Evolutionary conservation across 345 rosid species (phyloP), one percentile per base, ranked within the genome.

Genomic region (Sonneratia alba): DNA sequence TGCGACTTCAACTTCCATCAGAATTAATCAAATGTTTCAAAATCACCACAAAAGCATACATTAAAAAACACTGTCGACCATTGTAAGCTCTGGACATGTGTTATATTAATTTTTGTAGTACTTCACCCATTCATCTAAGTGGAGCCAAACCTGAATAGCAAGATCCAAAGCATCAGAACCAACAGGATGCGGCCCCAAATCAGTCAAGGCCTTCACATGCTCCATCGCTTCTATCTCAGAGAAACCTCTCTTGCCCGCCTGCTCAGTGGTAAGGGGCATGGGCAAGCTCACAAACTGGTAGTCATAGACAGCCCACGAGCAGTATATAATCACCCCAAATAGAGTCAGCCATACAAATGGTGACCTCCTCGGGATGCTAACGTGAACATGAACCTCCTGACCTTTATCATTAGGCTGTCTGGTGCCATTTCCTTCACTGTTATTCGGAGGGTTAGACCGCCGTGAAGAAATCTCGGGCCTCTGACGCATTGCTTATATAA

Each of bases 201-300:
- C 81, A 74, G 96, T 90, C 92, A 95, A 78, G 37, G 86, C 91
- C 76, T 75, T 71, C 18, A 92, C 94, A 76, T 95, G 99, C 70
- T 85, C 80, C 77, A 88, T 77, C 1, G 98, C 96, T 74, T 86
- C 88, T 61, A 84, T 73, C 80, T 95, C 99, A 51, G 99, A 92
- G 74, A 95, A 95, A 11, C 99, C 97, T 63, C 97, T 83, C 74
- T 90, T 92, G 15, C 98, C 99, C n/a, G 94, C 97, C 78, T 87
- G 91, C 68, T 84, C 85, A 1, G 91, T 80, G 6, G 86, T 84
- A 21, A 92, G 89, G 1, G 97, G 96, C 69, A 15, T 45, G 14
- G 98, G 98, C 84, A 95, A 67, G 73, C 19, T 82, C 78, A 81
- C 85, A 73, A 62, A 81, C 84, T 95, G 99, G 66, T 86, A 84